Conservation (phyloP, 305 asterid genomes). For the Petunia hybrid region DNA sequence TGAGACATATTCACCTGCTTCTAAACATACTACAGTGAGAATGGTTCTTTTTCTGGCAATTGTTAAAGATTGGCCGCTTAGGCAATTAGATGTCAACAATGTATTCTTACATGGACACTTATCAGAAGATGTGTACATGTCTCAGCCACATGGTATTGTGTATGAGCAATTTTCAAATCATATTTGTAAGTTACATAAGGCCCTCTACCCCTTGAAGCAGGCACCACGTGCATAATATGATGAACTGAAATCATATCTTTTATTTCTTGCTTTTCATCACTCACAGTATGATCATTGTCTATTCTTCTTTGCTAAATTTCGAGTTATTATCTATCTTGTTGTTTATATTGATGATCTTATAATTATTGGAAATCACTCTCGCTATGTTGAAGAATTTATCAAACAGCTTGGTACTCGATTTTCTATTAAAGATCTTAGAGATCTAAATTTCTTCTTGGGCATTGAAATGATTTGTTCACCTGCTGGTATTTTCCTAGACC, state of each 20-base stretch:
- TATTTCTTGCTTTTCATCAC: not conserved
- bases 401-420: not conserved
- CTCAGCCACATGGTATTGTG: not conserved
- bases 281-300: not conserved
- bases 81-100: not conserved
- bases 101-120: not conserved
- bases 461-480: not conserved
- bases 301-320: not conserved
- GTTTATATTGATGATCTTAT: not conserved
- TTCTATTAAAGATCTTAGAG: slow-evolving; percentile 28
- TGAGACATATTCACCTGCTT: not conserved
- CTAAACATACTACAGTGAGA: not conserved
- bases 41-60: not conserved
- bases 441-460: not conserved
- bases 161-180: not conserved
- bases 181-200: not conserved
- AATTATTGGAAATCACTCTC: not conserved
- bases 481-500: not conserved
- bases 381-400: not conserved
- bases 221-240: not conserved
- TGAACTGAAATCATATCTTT: not conserved
- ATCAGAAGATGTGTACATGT: not conserved
- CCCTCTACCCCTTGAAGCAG: slow-evolving; percentile 1
- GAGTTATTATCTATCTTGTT: not conserved
- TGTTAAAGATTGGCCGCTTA: not conserved